Percentiles rank a stretch among this genome's conserved stretches.
Evolutionary conservation across 441 rosid species (phyloP).

Genomic region (Geranium incanum): DNA sequence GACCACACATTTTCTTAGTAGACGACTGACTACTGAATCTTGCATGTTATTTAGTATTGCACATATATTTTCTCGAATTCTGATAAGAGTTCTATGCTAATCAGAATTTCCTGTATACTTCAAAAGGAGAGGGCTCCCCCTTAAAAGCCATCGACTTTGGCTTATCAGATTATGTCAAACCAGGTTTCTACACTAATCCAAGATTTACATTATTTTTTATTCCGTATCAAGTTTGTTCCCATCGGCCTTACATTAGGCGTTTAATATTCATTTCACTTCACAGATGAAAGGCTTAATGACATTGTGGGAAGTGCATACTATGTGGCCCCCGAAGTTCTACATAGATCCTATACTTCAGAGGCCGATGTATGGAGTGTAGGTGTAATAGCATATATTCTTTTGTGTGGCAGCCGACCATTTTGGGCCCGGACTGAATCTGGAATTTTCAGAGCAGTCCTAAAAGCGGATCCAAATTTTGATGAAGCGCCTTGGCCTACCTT

Average conservation of each 20-base stretch:
- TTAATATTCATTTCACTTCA: constrained; percentile 15
- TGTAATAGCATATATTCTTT: constrained; percentile 81
- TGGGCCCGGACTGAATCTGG: constrained; percentile 98
- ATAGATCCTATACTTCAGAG: constrained; percentile 78
- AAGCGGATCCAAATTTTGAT: constrained; percentile 76
- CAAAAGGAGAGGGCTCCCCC: constrained; percentile 47
- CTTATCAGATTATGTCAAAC: constrained; percentile 83
- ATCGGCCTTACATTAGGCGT: neutral
- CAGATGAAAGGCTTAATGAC: constrained; percentile 90
- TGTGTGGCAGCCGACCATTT: constrained; percentile 95
- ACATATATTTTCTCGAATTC: neutral
- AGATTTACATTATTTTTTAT: neutral
- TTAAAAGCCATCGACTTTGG: constrained; percentile 71
- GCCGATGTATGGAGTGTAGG: constrained; percentile 99
- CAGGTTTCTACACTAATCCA: constrained; percentile 46
- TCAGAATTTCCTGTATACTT: constrained; percentile 83
- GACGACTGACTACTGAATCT: neutral
- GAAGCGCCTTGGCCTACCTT: constrained; percentile 84
- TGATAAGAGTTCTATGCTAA: neutral
- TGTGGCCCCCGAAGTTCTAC: constrained; percentile 96
- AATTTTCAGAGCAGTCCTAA: constrained; percentile 82
- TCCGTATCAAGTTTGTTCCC: neutral
- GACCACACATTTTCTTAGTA: constrained; percentile 1
- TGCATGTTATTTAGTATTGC: too few species aligned
- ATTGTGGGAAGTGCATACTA: constrained; percentile 97